Percentiles rank a stretch among this genome's conserved stretches.
Evolutionary conservation across 768 basidiomycete genomes (phyloP).

Genomic region (Boletus fagicola): DNA sequence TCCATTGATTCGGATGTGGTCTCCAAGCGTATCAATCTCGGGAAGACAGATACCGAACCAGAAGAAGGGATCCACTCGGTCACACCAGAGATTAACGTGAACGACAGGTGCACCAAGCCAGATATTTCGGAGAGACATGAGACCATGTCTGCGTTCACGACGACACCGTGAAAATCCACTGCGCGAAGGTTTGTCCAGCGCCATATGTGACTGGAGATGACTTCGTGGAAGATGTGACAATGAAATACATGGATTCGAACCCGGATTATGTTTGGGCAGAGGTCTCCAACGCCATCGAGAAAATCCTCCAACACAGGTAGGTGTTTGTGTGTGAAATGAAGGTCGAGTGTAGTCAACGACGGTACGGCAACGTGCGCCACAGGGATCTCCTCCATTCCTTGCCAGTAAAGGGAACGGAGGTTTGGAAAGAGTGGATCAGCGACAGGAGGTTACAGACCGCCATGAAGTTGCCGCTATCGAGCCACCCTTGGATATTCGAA

Average conservation of each 20-base stretch:
- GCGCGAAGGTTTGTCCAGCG: neutral
- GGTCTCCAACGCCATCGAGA: neutral
- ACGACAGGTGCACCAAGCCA: neutral
- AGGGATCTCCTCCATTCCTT: neutral
- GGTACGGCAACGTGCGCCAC: neutral
- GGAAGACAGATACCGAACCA: neutral
- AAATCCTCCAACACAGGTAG: neutral
- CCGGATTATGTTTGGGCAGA: neutral
- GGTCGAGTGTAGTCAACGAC: neutral
- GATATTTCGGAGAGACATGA: neutral
- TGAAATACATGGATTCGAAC: neutral
- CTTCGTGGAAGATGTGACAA: neutral
- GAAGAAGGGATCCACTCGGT: neutral
- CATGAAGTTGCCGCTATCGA: too few species aligned
- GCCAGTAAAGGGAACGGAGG: neutral
- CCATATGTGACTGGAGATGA: neutral
- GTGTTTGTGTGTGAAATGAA: neutral
- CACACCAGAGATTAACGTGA: neutral
- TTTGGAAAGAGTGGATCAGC: neutral
- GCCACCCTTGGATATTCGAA: neutral
- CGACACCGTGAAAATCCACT: neutral
- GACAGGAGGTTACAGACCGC: neutral
- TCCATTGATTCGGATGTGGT: neutral
- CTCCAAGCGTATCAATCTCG: neutral
- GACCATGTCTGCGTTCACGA: neutral